phyloP scores from a whole-genome alignment of 495 filamentous ascomycete genomes.

The Cudoniella acicularis region DNA sequence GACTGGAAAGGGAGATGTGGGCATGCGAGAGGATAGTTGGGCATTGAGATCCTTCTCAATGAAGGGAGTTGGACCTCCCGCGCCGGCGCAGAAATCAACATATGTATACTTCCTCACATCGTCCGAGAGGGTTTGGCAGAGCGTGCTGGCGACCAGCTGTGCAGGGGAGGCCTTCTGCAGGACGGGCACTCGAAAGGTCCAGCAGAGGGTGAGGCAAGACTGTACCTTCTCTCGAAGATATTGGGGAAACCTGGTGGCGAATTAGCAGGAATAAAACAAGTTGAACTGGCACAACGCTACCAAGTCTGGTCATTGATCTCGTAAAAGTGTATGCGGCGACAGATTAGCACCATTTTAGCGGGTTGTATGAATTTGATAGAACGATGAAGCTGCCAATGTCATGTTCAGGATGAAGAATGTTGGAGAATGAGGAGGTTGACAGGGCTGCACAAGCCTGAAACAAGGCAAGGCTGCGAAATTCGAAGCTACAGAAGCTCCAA shows the following conservation, averaged over 20 bases:
- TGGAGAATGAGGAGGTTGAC: background rate
- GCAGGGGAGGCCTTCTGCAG: constrained; percentile 45
- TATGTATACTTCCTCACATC: constrained; percentile 47
- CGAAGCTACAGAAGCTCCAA: background rate
- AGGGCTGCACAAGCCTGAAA: background rate
- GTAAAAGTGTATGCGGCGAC: constrained; percentile 52
- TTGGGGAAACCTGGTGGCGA: constrained; percentile 43
- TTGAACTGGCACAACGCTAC: constrained; percentile 27
- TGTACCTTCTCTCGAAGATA: constrained; percentile 49
- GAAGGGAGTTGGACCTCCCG: constrained; percentile 62
- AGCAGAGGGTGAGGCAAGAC: constrained; percentile 46
- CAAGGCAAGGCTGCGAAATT: background rate
- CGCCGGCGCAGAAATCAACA: constrained; percentile 73
- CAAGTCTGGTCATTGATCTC: constrained; percentile 53
- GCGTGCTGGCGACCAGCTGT: constrained; percentile 41
- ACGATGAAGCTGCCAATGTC: too few species aligned
- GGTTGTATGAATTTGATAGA: background rate
- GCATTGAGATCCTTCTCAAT: constrained; percentile 56
- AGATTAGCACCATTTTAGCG: constrained; percentile 40
- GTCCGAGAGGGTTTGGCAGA: constrained; percentile 38
- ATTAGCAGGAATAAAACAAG: background rate
- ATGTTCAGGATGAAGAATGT: constrained; percentile 2
- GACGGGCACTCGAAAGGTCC: constrained; percentile 40
- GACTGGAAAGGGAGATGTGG: background rate
- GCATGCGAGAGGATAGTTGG: constrained; percentile 23